Conservation (phyloP, 2,329 filamentous ascomycete species). For the Aurifilum marmelostoma region DNA sequence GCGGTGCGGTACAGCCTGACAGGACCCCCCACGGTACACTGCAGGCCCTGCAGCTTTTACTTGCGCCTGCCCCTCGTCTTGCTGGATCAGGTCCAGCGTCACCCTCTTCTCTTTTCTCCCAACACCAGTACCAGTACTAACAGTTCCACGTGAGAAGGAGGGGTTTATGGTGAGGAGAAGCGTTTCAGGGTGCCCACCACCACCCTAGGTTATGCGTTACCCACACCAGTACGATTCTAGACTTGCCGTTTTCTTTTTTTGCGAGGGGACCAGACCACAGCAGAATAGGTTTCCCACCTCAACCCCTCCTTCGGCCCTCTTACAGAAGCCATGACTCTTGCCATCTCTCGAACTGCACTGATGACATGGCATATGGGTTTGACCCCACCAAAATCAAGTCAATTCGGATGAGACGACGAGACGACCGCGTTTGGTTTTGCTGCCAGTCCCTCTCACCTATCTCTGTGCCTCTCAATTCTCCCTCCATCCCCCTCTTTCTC, state of each 20-base stretch:
- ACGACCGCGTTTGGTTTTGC: too few relatives aligned
- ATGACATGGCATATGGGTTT: background rate
- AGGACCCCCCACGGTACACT: background rate
- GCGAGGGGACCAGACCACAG: background rate
- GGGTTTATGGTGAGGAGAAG: background rate
- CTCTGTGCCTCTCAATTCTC: too few relatives aligned
- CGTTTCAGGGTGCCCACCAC: conserved; percentile 12
- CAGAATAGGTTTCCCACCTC: background rate
- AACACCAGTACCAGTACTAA: background rate
- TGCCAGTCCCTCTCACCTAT: background rate
- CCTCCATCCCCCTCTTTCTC: too few relatives aligned
- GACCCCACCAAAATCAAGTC: background rate
- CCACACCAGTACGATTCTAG: conserved; percentile 1
- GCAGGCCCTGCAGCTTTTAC: background rate
- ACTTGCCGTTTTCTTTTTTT: background rate
- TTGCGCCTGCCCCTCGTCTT: background rate
- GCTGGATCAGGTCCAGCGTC: background rate
- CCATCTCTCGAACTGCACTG: background rate
- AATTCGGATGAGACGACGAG: background rate
- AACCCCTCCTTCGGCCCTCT: background rate
- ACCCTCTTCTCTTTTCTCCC: background rate
- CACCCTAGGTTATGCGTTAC: background rate
- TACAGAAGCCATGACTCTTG: background rate
- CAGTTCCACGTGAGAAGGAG: background rate
- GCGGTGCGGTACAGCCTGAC: background rate